phyloP scores from a whole-genome alignment of 345 rosid species.

The Bruguiera sexangula region DNA sequence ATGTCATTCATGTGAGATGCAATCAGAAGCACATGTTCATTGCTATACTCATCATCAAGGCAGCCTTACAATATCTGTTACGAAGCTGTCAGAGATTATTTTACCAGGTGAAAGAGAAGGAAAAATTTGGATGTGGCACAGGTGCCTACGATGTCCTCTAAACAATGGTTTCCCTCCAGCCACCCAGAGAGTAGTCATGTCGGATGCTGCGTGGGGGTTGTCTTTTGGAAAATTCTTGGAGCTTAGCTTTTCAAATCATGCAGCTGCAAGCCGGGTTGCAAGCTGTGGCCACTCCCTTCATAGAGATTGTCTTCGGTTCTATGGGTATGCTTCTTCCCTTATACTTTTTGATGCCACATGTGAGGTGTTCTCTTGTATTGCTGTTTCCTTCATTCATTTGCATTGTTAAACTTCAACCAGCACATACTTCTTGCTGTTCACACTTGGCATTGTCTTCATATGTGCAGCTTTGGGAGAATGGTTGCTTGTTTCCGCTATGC shows the following conservation, averaged over 20 bases:
- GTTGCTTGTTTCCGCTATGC: constrained; percentile 97
- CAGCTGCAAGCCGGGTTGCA: constrained; percentile 97
- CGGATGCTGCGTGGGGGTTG: constrained; percentile 99
- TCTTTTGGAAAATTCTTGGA: constrained; percentile 98
- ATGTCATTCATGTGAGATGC: constrained; percentile 85
- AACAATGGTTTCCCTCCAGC: constrained; percentile 81
- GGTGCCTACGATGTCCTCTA: constrained; percentile 87
- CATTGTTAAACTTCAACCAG: not conserved
- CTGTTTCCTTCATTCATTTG: not conserved
- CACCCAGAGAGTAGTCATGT: constrained; percentile 84
- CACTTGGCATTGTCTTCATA: constrained; percentile 9
- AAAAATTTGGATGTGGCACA: constrained; percentile 99
- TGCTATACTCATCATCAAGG: constrained; percentile 97
- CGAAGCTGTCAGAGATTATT: constrained; percentile 59
- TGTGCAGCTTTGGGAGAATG: constrained; percentile 81
- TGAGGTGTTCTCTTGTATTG: not conserved
- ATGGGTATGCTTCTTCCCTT: constrained; percentile 55
- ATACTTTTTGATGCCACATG: not conserved
- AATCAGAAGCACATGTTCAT: constrained; percentile 91
- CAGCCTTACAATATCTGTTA: constrained; percentile 89
- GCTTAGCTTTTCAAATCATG: constrained; percentile 95
- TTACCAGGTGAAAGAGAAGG: constrained; percentile 87
- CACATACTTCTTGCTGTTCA: not conserved
- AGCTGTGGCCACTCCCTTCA: constrained; percentile 97
- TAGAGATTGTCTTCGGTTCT: constrained; percentile 97